Percentiles rank a stretch among this genome's conserved stretches.
phyloP scores from a whole-genome alignment of 2,329 filamentous ascomycete species.

The Sporothrix brunneoviolacea region DNA sequence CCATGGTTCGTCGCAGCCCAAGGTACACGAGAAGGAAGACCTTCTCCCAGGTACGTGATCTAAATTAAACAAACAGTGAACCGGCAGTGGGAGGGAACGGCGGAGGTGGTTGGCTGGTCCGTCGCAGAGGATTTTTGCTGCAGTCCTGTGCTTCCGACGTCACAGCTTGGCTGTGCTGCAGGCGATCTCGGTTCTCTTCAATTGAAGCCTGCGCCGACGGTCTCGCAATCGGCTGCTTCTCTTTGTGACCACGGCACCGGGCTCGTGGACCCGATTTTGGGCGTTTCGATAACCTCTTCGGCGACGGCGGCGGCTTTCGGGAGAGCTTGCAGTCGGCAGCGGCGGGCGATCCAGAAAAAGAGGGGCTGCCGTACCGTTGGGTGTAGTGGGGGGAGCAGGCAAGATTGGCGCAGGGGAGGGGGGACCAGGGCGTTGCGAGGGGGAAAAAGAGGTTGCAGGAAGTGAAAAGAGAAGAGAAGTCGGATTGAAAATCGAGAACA shows the following conservation, averaged over 20 bases:
- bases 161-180: too few species aligned
- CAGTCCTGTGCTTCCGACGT: too few species aligned
- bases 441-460: background rate
- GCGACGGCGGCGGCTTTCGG: background rate
- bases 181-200: too few species aligned
- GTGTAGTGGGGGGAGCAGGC: background rate
- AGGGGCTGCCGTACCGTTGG: background rate
- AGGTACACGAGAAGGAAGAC: too few species aligned
- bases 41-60: too few species aligned
- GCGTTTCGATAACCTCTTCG: background rate
- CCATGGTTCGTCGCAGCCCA: constrained; percentile 25
- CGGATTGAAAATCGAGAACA: too few species aligned
- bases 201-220: too few species aligned
- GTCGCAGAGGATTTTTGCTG: too few species aligned
- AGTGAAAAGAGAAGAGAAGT: background rate
- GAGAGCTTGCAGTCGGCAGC: background rate
- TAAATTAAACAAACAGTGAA: too few species aligned
- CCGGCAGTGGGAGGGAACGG: too few species aligned
- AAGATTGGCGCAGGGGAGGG: background rate
- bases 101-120: too few species aligned
- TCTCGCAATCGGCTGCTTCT: background rate
- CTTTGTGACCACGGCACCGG: background rate
- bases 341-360: background rate
- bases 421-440: background rate
- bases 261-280: background rate